These are phyloP conservation scores for Acacia melanoxylon DNA, from an alignment of 306 rosid species.

Conservation along the genomic window DNA sequence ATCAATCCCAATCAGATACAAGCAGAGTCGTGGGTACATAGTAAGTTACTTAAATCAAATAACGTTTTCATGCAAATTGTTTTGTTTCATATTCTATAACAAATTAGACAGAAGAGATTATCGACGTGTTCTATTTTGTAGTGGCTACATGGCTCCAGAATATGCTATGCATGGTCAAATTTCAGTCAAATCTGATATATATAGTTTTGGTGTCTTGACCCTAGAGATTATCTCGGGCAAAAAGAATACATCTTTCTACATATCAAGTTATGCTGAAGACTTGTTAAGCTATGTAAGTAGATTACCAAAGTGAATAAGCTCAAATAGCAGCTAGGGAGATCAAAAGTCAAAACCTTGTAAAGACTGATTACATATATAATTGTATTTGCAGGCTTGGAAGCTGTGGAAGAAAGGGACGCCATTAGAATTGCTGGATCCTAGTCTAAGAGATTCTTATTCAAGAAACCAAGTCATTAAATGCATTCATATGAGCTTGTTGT, in stretches of 20 bases:
- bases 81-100: not conserved
- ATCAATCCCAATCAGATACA: not conserved
- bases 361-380: too few relatives aligned
- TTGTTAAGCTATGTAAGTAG: not conserved
- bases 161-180: not conserved
- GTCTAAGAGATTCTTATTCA: not conserved
- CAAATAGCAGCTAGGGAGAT: not conserved
- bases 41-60: not conserved
- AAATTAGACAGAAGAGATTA: not conserved
- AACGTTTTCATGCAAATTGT: not conserved
- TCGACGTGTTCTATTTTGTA: not conserved
- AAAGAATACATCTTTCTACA: not conserved
- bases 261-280: not conserved
- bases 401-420: not conserved
- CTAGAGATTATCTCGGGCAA: not conserved
- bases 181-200: not conserved
- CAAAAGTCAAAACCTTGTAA: not conserved
- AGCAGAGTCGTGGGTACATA: not conserved
- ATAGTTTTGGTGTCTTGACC: not conserved
- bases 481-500: not conserved
- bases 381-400: not conserved
- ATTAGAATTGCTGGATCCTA: not conserved
- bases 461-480: not conserved
- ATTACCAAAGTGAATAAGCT: not conserved
- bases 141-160: not conserved